phyloP scores from a whole-genome alignment of 2,329 filamentous ascomycete species.

The Fusarium guadeloupense region DNA sequence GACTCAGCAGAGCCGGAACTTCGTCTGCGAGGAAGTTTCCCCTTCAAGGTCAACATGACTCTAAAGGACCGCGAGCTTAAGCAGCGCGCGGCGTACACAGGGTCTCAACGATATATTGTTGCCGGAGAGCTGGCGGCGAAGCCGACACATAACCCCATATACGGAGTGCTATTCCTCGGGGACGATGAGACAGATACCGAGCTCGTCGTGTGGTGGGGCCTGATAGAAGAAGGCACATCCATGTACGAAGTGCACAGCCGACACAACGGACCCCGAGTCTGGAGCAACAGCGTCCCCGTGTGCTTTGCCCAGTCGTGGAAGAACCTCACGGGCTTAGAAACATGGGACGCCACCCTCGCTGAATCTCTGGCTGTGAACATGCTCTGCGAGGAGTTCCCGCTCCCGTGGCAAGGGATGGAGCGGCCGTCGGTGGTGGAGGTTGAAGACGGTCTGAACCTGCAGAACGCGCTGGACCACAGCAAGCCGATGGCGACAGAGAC shows the following conservation, averaged over 20 bases:
- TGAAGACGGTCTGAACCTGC: slow-evolving; percentile 37
- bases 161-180: slow-evolving; percentile 40
- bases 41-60: slow-evolving; percentile 39
- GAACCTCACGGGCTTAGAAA: slow-evolving; percentile 36
- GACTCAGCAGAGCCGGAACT: slow-evolving; percentile 35
- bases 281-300: slow-evolving; percentile 42
- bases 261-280: slow-evolving; percentile 35
- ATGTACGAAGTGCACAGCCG: slow-evolving; percentile 42
- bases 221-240: slow-evolving; percentile 40
- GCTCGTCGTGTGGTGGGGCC: slow-evolving; percentile 43
- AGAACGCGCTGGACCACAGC: slow-evolving; percentile 30
- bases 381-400: slow-evolving; percentile 39
- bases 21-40: slow-evolving; percentile 39
- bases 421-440: slow-evolving; percentile 39
- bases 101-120: slow-evolving; percentile 40
- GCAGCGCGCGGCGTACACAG: slow-evolving; percentile 41
- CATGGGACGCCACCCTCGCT: slow-evolving; percentile 33
- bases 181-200: slow-evolving; percentile 37
- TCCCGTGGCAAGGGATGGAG: slow-evolving; percentile 36
- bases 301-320: slow-evolving; percentile 42
- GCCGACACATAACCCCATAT: slow-evolving; percentile 41
- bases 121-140: slow-evolving; percentile 34
- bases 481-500: slow-evolving; percentile 36
- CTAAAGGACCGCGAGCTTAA: slow-evolving; percentile 34
- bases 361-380: slow-evolving; percentile 40